These are phyloP conservation scores for Colletotrichum sidae DNA, from an alignment of 2,329 filamentous ascomycete genomes.

Conservation along the genomic window DNA sequence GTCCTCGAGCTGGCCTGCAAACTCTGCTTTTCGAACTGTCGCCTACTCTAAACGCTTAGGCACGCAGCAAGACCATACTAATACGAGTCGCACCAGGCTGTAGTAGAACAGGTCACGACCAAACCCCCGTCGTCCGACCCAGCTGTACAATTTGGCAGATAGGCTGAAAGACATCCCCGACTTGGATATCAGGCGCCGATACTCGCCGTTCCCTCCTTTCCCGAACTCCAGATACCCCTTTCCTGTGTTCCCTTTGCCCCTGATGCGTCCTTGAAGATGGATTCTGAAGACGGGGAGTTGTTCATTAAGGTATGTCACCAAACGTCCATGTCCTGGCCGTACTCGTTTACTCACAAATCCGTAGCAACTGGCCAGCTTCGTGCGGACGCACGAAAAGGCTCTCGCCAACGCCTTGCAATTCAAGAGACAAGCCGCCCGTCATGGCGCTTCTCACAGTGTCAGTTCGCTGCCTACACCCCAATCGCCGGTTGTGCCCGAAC, in stretches of 20 bases:
- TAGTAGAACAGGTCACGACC: constrained; percentile 31
- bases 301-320: constrained; percentile 80
- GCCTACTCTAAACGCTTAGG: constrained; percentile 6
- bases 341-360: constrained; percentile 11
- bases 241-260: constrained; percentile 39
- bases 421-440: constrained; percentile 77
- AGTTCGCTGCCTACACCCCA: constrained; percentile 67
- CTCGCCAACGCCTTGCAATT: constrained; percentile 95
- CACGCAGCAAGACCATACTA: constrained; percentile 26
- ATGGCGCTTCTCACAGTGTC: constrained; percentile 76
- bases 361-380: constrained; percentile 94
- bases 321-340: neutral
- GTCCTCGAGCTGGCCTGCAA: neutral
- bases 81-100: constrained; percentile 31
- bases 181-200: constrained; percentile 33
- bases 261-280: constrained; percentile 74
- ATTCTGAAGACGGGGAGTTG: constrained; percentile 89
- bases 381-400: constrained; percentile 96
- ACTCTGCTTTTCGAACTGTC: neutral
- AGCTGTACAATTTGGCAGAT: constrained; percentile 19
- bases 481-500: constrained; percentile 66
- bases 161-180: constrained; percentile 23
- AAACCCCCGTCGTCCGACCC: constrained; percentile 24
- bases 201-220: constrained; percentile 30
- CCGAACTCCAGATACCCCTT: constrained; percentile 36